Base-by-base conservation (phyloP, 129 eudicot species). In the Escallonia rubra region DNA sequence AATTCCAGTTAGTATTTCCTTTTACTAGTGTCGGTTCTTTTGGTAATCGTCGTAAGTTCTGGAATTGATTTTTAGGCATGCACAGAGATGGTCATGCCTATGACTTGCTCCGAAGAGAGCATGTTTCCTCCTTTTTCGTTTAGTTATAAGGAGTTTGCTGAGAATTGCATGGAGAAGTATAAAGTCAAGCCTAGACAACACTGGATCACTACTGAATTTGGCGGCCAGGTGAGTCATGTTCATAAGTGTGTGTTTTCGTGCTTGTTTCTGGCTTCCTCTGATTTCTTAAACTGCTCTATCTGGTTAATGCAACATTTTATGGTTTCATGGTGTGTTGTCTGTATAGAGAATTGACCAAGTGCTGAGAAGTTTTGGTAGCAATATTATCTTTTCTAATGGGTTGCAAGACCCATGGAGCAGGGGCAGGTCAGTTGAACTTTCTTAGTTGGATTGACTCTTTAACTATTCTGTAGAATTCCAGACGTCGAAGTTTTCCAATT, bases 351-450 rank as follows among this genome's bases (percentile, higher is more conserved):
- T 78, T 66, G 74, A 77, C 15, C 87, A 70, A 66, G 87, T 82
- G 59, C 72, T 82, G 38, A 82, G 70, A 75, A 74, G 78, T 48
- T 82, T 74, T 61, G 87, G 78, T 42, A 74, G 87, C 68, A 77
- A 82, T 41, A 82, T 82, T 66, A 82, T 82, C 61, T 82, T 82
- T 58, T 78, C 83, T 43, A 78, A 78, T 63, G 87, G 83, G 62
- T 63, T 82, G 79, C 87, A 82, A 71, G 87, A 82, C 62, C 87
- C 87, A 63, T 82, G 87, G 87, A 82, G 87, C 78, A 74, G 87
- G 74, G 87, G 87, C 80, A 60, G 87, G 87, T 82, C 50, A 64
- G 82, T 74, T 79, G 4, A 38, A 57, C 65, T 48, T 45, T 15
- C 56, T 39, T 59, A 4, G 6, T 5, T 11, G 12, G 8, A 43